Evolutionary conservation across 2,329 filamentous ascomycete species (phyloP), one percentile per base, ranked within the genome.

Genomic region (Nothomitra cinnamomea): DNA sequence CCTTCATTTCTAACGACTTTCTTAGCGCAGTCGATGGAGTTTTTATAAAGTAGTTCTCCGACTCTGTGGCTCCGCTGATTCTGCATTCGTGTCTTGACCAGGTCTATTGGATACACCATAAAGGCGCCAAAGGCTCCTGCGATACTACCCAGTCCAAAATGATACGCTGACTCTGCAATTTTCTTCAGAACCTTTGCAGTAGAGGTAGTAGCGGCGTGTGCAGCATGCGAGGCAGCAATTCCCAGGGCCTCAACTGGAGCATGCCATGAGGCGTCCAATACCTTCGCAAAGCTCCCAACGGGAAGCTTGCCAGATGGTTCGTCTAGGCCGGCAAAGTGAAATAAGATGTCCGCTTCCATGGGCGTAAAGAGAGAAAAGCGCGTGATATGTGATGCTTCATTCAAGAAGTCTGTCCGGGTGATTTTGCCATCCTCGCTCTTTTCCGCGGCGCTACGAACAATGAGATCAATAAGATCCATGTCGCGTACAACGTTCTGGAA

Each of bases 41-140:
- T 98, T 70, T 94, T 95, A 72, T 98, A 98, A 57, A 96, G 71
- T 57, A 85, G 75, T 67, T 95, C 83, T 55, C 92, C 92, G 0
- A 89, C 87, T 51, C 83, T 79, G 3, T 79, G 79, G 52, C 80
- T 81, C 60, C 92, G 80, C 74, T 98, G 92, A 72, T 98, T 98
- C 70, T 98, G 92, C 82, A 98, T 85, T 57, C 92, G 82, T 1
- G 92, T 98, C 78, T 98, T 98, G 67, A 98, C 92, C 57, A 98
- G 72, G 72, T 98, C 92, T 64, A 98, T 96, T 22, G 92, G 92
- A 67, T 98, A 98, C 53, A 98, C 92, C 87, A 98, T 95, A 67
- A 98, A 96, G 12, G 92, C 92, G 66, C 92, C 92, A 65, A 98
- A 98, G 8, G 92, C 92, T 69, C 92, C 92, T 6, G 92, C 92